A percentile compares a stretch with the other conserved stretches of the same genome.
phyloP scores from a whole-genome alignment of 495 filamentous ascomycete genomes.

The Podospora sp. region DNA sequence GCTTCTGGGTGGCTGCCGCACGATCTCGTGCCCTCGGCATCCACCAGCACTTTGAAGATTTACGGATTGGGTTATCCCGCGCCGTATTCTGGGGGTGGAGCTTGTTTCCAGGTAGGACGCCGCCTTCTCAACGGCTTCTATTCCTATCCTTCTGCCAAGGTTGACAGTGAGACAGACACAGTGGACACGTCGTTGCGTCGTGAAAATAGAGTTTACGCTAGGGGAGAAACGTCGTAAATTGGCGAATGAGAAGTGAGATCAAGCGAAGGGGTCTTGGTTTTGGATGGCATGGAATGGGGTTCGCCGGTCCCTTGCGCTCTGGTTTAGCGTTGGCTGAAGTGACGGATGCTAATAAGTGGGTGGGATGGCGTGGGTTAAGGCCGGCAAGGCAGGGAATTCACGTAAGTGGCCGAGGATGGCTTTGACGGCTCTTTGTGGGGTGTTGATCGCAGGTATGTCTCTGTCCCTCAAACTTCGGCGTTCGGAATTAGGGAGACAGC shows the following conservation, averaged over 20 bases:
- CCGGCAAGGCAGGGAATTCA: neutral
- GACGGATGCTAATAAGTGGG: neutral
- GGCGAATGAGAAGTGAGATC: slow-evolving; percentile 3
- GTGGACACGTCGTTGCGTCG: neutral
- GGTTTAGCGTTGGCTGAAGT: neutral
- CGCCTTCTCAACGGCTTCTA: no score
- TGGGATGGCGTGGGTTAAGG: neutral
- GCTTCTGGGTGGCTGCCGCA: no score
- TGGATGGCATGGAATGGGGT: neutral
- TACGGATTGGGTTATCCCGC: no score
- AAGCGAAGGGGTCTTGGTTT: neutral
- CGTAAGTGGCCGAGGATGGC: neutral
- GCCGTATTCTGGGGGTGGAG: no score
- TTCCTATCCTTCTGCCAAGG: no score
- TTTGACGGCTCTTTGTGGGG: neutral
- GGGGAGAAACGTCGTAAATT: slow-evolving; percentile 1
- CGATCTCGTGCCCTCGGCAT: no score
- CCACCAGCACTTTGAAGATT: no score
- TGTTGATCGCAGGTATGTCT: neutral
- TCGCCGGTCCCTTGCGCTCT: no score
- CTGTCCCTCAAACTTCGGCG: neutral
- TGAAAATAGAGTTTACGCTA: slow-evolving; percentile 29
- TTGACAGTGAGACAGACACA: no score
- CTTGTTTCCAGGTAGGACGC: no score
- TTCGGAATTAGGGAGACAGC: neutral